Conservation (phyloP, 495 filamentous ascomycete species). For the Amphirosellinia nigrospora region DNA sequence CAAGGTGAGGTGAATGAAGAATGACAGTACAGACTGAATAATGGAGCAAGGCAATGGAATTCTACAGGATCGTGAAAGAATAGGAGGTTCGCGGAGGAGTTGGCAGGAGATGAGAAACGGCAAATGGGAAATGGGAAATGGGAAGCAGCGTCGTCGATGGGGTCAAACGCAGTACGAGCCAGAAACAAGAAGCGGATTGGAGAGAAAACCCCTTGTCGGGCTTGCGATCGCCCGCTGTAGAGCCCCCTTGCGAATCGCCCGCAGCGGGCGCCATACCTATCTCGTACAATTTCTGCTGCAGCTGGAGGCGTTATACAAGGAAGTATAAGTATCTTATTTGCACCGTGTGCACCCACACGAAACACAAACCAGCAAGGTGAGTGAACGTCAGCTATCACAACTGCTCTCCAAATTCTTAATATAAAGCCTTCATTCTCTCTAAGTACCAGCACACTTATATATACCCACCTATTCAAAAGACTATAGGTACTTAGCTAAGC, state of each 20-base stretch:
- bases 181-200: conserved; percentile 10
- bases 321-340: too few relatives aligned
- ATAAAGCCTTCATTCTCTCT: too few relatives aligned
- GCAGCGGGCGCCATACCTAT: conserved; percentile 6
- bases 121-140: conserved; percentile 8
- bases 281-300: conserved; percentile 3
- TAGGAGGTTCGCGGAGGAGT: background rate
- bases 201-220: background rate
- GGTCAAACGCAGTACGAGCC: background rate
- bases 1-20: background rate
- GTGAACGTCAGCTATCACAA: too few relatives aligned
- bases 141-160: conserved; percentile 12
- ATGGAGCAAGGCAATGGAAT: background rate
- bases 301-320: conserved; percentile 6
- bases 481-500: too few relatives aligned
- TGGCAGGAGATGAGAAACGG: background rate
- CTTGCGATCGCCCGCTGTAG: background rate
- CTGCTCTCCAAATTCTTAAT: too few relatives aligned
- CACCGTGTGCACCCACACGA: background rate
- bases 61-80: conserved; percentile 11
- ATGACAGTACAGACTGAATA: background rate
- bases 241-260: conserved; percentile 4
- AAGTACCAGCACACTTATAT: background rate
- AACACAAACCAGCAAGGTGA: too few relatives aligned
- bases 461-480: too few relatives aligned